Conservation (phyloP, 2,329 filamentous ascomycete species). For the Talaromyces islandicus region DNA sequence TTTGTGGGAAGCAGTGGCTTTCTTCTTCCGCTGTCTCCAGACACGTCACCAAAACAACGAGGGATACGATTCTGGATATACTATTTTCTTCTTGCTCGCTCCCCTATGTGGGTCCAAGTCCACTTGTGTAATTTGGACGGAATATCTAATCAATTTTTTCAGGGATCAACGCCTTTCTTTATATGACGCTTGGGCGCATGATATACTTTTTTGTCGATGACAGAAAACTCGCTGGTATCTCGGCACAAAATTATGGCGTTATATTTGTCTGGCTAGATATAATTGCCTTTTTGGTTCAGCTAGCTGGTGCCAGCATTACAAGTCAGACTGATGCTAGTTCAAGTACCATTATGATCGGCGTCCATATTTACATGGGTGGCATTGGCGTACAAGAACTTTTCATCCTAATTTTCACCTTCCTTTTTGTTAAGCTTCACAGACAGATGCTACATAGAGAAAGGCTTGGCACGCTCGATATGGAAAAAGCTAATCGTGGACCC, state of each 20-base stretch:
- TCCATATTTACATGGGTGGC: constrained; percentile 51
- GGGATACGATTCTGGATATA: constrained; percentile 20
- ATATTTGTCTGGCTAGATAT: constrained; percentile 40
- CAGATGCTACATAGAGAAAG: constrained; percentile 19
- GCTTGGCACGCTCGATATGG: background rate
- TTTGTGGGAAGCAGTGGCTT: constrained; percentile 34
- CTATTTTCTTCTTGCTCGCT: constrained; percentile 40
- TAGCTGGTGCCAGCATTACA: constrained; percentile 5
- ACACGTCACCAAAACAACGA: constrained; percentile 34
- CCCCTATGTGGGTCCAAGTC: constrained; percentile 11
- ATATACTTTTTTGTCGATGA: constrained; percentile 38
- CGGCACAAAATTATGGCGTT: constrained; percentile 29
- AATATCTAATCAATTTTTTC: background rate
- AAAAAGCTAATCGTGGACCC: constrained; percentile 1
- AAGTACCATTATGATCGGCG: constrained; percentile 27
- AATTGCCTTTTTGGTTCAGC: background rate
- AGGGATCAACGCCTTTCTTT: constrained; percentile 39
- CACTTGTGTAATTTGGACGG: background rate
- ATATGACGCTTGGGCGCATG: constrained; percentile 43
- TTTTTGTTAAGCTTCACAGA: constrained; percentile 36
- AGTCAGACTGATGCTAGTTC: constrained; percentile 20
- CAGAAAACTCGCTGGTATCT: constrained; percentile 29
- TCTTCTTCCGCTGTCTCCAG: constrained; percentile 34
- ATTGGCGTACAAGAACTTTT: constrained; percentile 48
- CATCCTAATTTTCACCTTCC: constrained; percentile 41